These are phyloP conservation scores for Cladosporium colombiae DNA, from an alignment of 2,329 filamentous ascomycete genomes.

Conservation along the genomic window DNA sequence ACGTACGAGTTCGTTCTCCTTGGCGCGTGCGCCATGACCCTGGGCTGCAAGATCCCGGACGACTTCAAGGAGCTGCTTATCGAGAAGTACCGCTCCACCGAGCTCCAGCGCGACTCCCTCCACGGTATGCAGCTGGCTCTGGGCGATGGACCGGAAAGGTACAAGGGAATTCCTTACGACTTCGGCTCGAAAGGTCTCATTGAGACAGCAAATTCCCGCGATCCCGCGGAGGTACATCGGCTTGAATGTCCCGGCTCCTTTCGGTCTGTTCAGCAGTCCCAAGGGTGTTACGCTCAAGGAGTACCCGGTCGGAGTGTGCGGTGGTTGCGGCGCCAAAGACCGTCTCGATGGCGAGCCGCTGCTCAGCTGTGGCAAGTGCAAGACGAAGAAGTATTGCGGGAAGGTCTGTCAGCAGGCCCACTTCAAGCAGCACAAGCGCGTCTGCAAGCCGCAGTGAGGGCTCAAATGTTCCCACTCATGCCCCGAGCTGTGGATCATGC, in stretches of 20 bases:
- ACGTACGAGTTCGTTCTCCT: constrained; percentile 22
- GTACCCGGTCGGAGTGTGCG: neutral
- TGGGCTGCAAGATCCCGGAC: constrained; percentile 20
- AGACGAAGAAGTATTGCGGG: constrained; percentile 29
- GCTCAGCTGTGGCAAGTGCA: constrained; percentile 26
- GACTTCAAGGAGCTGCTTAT: constrained; percentile 12
- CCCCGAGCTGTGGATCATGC: neutral
- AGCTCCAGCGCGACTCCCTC: constrained; percentile 16
- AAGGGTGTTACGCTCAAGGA: neutral
- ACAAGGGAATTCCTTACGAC: constrained; percentile 22
- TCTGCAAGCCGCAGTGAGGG: constrained; percentile 21
- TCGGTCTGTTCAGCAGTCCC: neutral
- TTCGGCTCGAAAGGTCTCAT: constrained; percentile 7
- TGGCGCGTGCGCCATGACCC: constrained; percentile 22
- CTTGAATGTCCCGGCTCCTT: constrained; percentile 3
- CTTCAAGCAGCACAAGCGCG: constrained; percentile 31
- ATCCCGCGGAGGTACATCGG: neutral
- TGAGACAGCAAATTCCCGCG: neutral
- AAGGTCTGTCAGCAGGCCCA: constrained; percentile 30
- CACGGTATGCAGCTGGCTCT: constrained; percentile 21
- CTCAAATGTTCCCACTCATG: neutral
- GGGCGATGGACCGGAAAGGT: constrained; percentile 19
- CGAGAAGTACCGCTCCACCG: constrained; percentile 18
- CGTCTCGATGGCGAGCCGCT: constrained; percentile 2
- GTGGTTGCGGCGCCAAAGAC: constrained; percentile 12